Base-by-base conservation (phyloP, 495 filamentous ascomycete genomes). In the Aspergillus asperescens region DNA sequence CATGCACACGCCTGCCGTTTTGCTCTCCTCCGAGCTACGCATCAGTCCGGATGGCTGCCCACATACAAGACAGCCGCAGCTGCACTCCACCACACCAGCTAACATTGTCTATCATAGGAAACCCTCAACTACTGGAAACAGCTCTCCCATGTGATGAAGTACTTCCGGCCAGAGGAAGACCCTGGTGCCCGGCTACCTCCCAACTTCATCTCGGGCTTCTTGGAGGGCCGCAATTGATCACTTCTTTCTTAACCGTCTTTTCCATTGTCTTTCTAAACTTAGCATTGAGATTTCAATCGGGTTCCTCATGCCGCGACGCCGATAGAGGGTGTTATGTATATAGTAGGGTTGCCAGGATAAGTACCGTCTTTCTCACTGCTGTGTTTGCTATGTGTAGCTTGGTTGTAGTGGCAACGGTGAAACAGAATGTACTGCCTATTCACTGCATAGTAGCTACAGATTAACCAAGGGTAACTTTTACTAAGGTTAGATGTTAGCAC, bases 111-210 rank as follows among this genome's bases (percentile, higher is more conserved):
- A 7, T 38, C 29, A 1, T 15, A 95, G 90, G 93, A 98, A 82
- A 97, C 90, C 29, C 80, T 97, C 76, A 98, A 97, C 73, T 98
- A 86, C 81, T 98, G 94, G 93, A 95, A 95, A 74, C 94, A 97
- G 74, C 79, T 92, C 46, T 86, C 88, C 41, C 93, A 98, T 66
- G 81, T 98, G 58, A 88, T 98, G 79, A 95, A 95, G 64, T 98
- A 94, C 73, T 98, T 96, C 79, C 81, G 89, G 61, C 76, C 83
- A 66, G 89, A 95, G 69, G 90, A 95, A 68, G 88, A 95, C 56
- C 80, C 83, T 20, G 82, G 78, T 55, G 85, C 86, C 52, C 81
- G 79, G 58, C 71, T 95, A 69, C 93, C 93, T 24, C 75, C 79
- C 51, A 89, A 82, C 70, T 97, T 98, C 73, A 90, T 98, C 72